Conservation (phyloP, 1,139 yeast genomes). For the Sporopachydermia cereana region DNA sequence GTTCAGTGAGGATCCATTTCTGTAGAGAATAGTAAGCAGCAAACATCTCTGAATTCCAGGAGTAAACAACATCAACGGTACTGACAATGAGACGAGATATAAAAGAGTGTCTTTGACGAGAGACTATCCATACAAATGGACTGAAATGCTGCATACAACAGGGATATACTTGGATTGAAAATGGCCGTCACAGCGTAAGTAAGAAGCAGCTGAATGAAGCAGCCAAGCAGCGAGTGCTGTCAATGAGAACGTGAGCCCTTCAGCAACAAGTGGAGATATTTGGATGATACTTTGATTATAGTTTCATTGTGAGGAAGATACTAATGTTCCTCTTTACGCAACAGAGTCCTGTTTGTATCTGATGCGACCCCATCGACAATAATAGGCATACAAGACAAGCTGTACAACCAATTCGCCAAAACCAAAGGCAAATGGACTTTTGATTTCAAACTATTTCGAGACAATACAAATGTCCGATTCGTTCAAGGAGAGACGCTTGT, state of each 20-base stretch:
- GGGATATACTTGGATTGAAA: not conserved
- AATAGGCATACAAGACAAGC: conserved; percentile 52
- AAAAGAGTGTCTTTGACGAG: too few species aligned
- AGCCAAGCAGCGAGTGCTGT: not conserved
- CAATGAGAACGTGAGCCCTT: not conserved
- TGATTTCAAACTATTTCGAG: conserved; percentile 51
- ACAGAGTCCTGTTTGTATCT: conserved; percentile 39
- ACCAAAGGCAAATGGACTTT: conserved; percentile 52
- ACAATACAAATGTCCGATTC: conserved; percentile 25
- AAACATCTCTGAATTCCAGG: too few species aligned
- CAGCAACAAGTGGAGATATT: not conserved
- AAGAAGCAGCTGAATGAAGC: not conserved
- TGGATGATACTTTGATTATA: not conserved
- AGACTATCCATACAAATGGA: too few species aligned
- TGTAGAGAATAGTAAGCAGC: too few species aligned
- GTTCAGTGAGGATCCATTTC: too few species aligned
- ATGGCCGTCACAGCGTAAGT: not conserved
- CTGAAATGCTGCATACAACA: not conserved
- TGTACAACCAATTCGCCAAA: conserved; percentile 52
- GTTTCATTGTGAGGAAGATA: too few species aligned
- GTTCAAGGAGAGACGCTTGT: conserved; percentile 3
- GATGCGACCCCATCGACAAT: conserved; percentile 55
- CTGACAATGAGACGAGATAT: too few species aligned
- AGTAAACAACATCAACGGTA: too few species aligned
- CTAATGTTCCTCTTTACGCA: not conserved